A percentile compares a stretch with the other conserved stretches of the same genome.
These are phyloP conservation scores for Solanum boliviense DNA, from an alignment of 257 asterid species.

Conservation along the genomic window DNA sequence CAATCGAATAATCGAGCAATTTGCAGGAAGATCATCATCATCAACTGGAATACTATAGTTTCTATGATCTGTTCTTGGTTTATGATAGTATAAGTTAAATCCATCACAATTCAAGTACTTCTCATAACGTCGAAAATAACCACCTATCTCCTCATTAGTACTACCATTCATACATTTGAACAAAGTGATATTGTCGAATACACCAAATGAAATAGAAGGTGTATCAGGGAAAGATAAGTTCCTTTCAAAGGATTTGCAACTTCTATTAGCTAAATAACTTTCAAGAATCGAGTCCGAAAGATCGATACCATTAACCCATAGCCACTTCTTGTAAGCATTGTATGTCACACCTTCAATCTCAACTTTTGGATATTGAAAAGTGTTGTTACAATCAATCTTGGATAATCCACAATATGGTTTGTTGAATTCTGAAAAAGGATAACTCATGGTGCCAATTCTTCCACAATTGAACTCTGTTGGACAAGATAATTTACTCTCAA, in stretches of 20 bases:
- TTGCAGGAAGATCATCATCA: neutral
- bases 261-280: neutral
- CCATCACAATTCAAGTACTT: neutral
- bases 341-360: neutral
- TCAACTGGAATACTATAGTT: neutral
- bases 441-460: neutral
- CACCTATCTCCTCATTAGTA: neutral
- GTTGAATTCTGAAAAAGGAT: neutral
- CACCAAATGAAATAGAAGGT: neutral
- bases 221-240: neutral
- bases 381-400: neutral
- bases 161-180: neutral
- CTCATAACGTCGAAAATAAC: neutral
- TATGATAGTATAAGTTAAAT: neutral
- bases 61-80: neutral
- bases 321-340: neutral
- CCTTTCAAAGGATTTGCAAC: neutral
- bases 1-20: neutral
- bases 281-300: neutral
- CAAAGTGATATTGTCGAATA: neutral
- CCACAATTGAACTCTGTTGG: neutral
- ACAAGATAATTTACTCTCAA: neutral
- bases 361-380: neutral
- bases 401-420: neutral
- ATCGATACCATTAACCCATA: neutral